These are phyloP conservation scores for Zygosaccharomyces sapae DNA, from an alignment of 1,139 yeast genomes.

Conservation along the genomic window DNA sequence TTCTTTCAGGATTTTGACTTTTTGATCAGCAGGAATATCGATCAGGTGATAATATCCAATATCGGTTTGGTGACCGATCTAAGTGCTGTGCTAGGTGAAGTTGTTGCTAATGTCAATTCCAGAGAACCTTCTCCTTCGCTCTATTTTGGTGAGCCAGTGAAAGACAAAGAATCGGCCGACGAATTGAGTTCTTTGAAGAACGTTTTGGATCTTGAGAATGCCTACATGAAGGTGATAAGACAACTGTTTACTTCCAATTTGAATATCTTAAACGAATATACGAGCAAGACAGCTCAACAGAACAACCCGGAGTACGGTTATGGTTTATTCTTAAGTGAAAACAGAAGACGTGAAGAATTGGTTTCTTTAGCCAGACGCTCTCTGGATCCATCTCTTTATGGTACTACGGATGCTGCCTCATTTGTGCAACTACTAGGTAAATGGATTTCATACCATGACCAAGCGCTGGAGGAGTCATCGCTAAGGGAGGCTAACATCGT, in stretches of 20 bases:
- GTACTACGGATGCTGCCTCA: slow-evolving; percentile 44
- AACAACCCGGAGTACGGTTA: slow-evolving; percentile 82
- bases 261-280: slow-evolving; percentile 56
- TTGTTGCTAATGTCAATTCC: slow-evolving; percentile 51
- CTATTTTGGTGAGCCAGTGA: slow-evolving; percentile 49
- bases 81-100: slow-evolving; percentile 44
- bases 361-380: slow-evolving; percentile 47
- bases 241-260: slow-evolving; percentile 60
- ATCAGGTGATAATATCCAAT: slow-evolving; percentile 47
- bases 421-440: slow-evolving; percentile 59
- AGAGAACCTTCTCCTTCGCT: slow-evolving; percentile 60
- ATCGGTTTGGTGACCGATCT: slow-evolving; percentile 56
- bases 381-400: slow-evolving; percentile 48
- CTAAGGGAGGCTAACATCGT: slow-evolving; percentile 34
- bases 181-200: slow-evolving; percentile 35
- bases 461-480: slow-evolving; percentile 35
- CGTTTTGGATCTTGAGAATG: slow-evolving; percentile 59
- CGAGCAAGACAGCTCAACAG: slow-evolving; percentile 41
- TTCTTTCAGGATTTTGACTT: slow-evolving; percentile 57
- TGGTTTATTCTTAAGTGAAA: slow-evolving; percentile 64
- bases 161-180: slow-evolving; percentile 12
- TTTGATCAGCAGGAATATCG: slow-evolving; percentile 45
- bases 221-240: slow-evolving; percentile 68
- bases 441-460: slow-evolving; percentile 55
- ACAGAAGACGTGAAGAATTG: slow-evolving; percentile 50